Conservation (phyloP, 805 yeast genomes). For the Isabelozyma pseudorhagii region DNA sequence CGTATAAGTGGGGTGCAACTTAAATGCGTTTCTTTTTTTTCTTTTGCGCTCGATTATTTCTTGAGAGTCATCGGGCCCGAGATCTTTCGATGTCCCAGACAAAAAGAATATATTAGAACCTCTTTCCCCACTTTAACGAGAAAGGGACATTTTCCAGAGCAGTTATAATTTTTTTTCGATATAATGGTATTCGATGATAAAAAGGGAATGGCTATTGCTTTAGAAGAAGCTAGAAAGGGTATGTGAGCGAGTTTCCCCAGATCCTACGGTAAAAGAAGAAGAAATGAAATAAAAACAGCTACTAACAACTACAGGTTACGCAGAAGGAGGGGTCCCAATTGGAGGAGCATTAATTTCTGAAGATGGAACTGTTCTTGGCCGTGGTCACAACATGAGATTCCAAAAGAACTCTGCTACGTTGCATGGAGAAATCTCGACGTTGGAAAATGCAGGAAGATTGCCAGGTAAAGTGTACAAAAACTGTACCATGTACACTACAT, state of each 20-base stretch:
- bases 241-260: slow-evolving; percentile 12
- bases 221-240: slow-evolving; percentile 68
- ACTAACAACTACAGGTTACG: slow-evolving; percentile 41
- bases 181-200: slow-evolving; percentile 57
- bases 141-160: neutral
- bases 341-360: slow-evolving; percentile 71
- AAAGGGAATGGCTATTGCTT: slow-evolving; percentile 65
- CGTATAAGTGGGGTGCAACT: no score
- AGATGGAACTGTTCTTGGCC: slow-evolving; percentile 79
- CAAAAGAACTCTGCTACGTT: slow-evolving; percentile 81
- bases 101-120: neutral
- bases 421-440: slow-evolving; percentile 89
- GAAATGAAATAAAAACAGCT: neutral
- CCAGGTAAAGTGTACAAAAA: slow-evolving; percentile 74
- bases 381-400: slow-evolving; percentile 87
- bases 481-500: slow-evolving; percentile 88
- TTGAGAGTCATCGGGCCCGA: neutral
- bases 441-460: slow-evolving; percentile 89
- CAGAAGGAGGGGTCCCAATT: slow-evolving; percentile 91
- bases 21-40: no score
- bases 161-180: no score
- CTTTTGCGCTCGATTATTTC: neutral
- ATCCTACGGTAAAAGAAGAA: neutral
- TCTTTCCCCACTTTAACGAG: neutral
- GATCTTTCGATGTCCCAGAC: neutral